phyloP scores from a whole-genome alignment of 1,139 yeast species.

The Hemisphaericaspora subhashii region DNA sequence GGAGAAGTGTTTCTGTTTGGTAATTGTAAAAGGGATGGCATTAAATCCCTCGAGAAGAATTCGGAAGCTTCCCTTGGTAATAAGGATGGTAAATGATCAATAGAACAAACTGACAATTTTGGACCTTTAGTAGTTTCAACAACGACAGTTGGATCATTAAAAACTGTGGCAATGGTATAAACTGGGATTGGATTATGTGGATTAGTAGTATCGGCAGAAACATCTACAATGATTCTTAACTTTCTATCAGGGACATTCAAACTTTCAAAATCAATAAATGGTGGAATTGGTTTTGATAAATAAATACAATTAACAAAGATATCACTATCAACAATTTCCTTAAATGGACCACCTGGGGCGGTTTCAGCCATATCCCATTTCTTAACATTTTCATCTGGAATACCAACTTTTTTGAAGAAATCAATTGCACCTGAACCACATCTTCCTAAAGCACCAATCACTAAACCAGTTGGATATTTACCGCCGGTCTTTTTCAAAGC shows the following conservation, averaged over 20 bases:
- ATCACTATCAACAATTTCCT: slow-evolving; percentile 84
- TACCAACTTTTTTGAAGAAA: slow-evolving; percentile 76
- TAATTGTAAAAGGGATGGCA: slow-evolving; percentile 84
- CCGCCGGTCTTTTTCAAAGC: slow-evolving; percentile 66
- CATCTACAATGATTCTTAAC: slow-evolving; percentile 91
- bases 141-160: slow-evolving; percentile 82
- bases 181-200: slow-evolving; percentile 98
- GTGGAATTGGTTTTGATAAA: slow-evolving; percentile 89
- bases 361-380: slow-evolving; percentile 99
- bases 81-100: slow-evolving; percentile 93
- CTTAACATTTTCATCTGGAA: slow-evolving; percentile 78
- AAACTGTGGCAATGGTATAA: slow-evolving; percentile 84
- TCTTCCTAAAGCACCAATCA: slow-evolving; percentile 97
- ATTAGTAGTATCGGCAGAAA: slow-evolving; percentile 97
- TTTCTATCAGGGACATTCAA: slow-evolving; percentile 68
- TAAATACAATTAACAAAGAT: slow-evolving; percentile 95
- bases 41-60: slow-evolving; percentile 77
- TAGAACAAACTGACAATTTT: slow-evolving; percentile 88
- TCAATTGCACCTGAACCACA: slow-evolving; percentile 99
- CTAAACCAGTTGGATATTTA: slow-evolving; percentile 72
- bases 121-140: slow-evolving; percentile 81
- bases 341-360: slow-evolving; percentile 94
- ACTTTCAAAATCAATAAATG: slow-evolving; percentile 72
- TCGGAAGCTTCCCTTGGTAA: slow-evolving; percentile 97
- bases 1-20: slow-evolving; percentile 80